These are phyloP conservation scores for Aspergillus olivimuriae DNA, from an alignment of 495 filamentous ascomycete species.

Conservation along the genomic window DNA sequence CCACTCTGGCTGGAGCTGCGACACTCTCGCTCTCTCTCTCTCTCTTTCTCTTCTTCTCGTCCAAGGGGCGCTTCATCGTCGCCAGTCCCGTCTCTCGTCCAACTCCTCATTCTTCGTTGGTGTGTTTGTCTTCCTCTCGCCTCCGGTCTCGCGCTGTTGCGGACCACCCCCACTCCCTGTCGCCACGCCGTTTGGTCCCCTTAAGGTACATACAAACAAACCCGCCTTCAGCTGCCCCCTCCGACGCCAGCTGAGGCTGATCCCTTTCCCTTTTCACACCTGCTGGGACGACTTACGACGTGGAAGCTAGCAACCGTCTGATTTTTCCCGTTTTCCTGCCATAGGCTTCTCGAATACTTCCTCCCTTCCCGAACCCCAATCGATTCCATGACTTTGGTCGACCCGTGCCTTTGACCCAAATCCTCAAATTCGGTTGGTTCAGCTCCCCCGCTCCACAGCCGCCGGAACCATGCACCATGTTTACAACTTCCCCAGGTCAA, in stretches of 20 bases:
- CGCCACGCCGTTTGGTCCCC: constrained; percentile 4
- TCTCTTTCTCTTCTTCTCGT: not conserved
- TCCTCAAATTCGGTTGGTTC: constrained; percentile 14
- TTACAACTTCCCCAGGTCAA: constrained; percentile 1
- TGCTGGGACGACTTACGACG: not conserved
- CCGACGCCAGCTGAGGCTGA: constrained; percentile 8
- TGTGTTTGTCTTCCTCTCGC: not conserved
- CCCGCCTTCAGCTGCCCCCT: not conserved
- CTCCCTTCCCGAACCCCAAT: too few relatives aligned
- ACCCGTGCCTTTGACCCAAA: constrained; percentile 7
- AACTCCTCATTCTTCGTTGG: constrained; percentile 1
- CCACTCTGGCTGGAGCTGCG: constrained; percentile 21
- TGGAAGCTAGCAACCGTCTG: not conserved
- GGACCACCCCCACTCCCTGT: constrained; percentile 2
- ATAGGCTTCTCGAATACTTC: too few relatives aligned
- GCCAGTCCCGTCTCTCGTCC: too few relatives aligned
- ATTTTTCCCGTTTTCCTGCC: not conserved
- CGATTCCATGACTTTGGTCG: constrained; percentile 6
- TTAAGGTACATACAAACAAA: constrained; percentile 10
- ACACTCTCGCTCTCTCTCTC: constrained; percentile 9
- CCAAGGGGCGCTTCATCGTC: too few relatives aligned
- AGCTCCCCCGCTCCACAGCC: constrained; percentile 11
- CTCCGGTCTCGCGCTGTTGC: not conserved
- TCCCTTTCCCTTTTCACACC: not conserved
- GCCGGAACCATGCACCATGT: constrained; percentile 11